phyloP scores from a whole-genome alignment of 176 grass and related monocot species.

The Saccharum spontaneum region DNA sequence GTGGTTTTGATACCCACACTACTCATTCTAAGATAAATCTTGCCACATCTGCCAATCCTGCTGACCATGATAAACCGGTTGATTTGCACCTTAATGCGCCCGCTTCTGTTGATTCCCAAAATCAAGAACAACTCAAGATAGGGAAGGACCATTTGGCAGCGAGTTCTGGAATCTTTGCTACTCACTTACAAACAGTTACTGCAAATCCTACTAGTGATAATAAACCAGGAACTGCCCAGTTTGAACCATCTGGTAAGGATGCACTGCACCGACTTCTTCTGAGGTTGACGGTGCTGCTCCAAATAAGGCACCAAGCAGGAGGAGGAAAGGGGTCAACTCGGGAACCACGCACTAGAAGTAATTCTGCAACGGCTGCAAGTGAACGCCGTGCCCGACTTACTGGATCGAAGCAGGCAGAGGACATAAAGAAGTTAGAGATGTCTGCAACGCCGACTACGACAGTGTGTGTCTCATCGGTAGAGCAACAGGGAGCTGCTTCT shows the following conservation, averaged over 20 bases:
- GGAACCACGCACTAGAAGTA: conserved; percentile 55
- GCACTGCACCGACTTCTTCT: conserved; percentile 18
- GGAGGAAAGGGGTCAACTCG: conserved; percentile 53
- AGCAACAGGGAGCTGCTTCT: conserved; percentile 37
- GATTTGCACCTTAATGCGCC: conserved; percentile 15
- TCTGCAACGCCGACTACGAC: conserved; percentile 17
- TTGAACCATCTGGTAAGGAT: conserved; percentile 31
- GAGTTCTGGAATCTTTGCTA: conserved; percentile 23
- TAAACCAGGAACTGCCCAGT: conserved; percentile 22
- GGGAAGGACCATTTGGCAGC: conserved; percentile 35
- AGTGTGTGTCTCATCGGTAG: conserved; percentile 19
- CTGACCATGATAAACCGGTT: conserved; percentile 33
- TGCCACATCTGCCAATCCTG: conserved; percentile 15
- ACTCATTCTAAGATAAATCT: conserved; percentile 46
- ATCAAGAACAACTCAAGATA: conserved; percentile 41
- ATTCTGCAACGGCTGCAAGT: conserved; percentile 52
- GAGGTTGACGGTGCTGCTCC: conserved; percentile 31
- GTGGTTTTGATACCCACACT: conserved; percentile 32
- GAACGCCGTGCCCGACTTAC: conserved; percentile 58
- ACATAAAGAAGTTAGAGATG: conserved; percentile 31
- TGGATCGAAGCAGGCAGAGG: conserved; percentile 54
- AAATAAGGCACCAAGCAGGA: conserved; percentile 53
- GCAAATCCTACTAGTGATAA: conserved; percentile 39
- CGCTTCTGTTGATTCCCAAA: conserved; percentile 29
- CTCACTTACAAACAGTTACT: not conserved